Conservation (phyloP, 176 grass and related monocot genomes). For the Cocos nucifera region DNA sequence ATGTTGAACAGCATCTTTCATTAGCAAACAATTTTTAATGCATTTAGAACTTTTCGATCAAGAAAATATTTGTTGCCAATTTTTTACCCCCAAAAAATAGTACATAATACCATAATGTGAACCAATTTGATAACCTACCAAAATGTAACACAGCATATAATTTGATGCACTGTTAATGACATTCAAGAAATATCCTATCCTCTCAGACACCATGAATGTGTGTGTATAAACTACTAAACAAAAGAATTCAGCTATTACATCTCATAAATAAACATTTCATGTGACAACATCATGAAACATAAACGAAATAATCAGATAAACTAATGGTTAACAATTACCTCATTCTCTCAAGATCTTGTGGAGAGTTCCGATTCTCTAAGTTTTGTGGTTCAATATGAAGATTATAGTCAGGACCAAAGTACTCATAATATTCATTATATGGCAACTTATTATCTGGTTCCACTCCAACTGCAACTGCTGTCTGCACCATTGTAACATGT, state of each 20-base stretch:
- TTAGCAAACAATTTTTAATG: too few relatives aligned
- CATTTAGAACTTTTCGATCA: neutral
- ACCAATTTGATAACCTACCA: too few relatives aligned
- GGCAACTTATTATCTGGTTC: constrained; percentile 86
- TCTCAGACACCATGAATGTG: too few relatives aligned
- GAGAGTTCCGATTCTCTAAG: constrained; percentile 58
- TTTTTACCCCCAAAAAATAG: neutral
- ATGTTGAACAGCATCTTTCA: too few relatives aligned
- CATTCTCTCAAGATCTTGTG: constrained; percentile 68
- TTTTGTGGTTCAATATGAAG: constrained; percentile 71
- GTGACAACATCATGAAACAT: neutral
- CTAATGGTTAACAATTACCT: constrained; percentile 31
- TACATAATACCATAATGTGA: too few relatives aligned
- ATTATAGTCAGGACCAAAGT: constrained; percentile 76
- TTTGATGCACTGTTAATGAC: too few relatives aligned
- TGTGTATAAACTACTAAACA: neutral
- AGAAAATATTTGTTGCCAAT: neutral
- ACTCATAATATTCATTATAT: constrained; percentile 89
- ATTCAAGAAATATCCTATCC: too few relatives aligned
- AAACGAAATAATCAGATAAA: neutral
- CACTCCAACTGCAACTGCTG: constrained; percentile 86
- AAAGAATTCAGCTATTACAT: neutral
- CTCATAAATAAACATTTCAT: neutral
- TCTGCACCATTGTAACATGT: constrained; percentile 34
- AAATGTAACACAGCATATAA: too few relatives aligned